A percentile compares a stretch with the other conserved stretches of the same genome.
Conservation (phyloP, 2,329 filamentous ascomycete genomes). For the Shiraia sp. region DNA sequence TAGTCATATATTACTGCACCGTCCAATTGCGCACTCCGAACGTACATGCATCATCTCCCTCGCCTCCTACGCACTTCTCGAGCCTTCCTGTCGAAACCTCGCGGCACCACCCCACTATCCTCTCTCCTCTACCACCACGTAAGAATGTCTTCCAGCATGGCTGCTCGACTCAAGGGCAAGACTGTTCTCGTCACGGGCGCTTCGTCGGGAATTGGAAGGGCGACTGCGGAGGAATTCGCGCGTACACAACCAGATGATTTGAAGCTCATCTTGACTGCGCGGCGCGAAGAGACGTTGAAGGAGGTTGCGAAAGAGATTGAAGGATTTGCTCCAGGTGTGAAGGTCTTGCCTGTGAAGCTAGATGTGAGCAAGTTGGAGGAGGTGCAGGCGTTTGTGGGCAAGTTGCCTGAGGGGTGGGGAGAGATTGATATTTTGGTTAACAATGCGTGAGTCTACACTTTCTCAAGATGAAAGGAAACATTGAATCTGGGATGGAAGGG, state of each 20-base stretch:
- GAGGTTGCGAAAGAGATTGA: constrained; percentile 76
- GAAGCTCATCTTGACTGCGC: constrained; percentile 85
- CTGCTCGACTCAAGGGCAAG: constrained; percentile 88
- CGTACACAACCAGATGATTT: constrained; percentile 78
- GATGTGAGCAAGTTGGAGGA: constrained; percentile 83
- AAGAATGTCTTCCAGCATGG: constrained; percentile 71
- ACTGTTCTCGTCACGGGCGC: constrained; percentile 91
- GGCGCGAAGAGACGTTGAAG: constrained; percentile 76
- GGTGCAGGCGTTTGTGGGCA: constrained; percentile 71
- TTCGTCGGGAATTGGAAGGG: constrained; percentile 85
- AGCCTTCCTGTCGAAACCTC: constrained; percentile 18
- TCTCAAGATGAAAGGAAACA: no score
- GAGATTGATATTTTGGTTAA: constrained; percentile 90
- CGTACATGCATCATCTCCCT: constrained; percentile 26
- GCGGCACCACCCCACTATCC: constrained; percentile 12
- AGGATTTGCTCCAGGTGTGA: constrained; percentile 71
- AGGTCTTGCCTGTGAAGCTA: constrained; percentile 80
- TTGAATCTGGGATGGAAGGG: no score
- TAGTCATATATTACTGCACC: constrained; percentile 1
- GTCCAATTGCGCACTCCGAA: constrained; percentile 6
- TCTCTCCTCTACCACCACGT: constrained; percentile 26
- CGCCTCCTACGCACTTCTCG: constrained; percentile 14
- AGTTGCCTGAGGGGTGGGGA: constrained; percentile 78
- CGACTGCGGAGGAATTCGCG: constrained; percentile 88
- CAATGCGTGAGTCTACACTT: constrained; percentile 33